These are phyloP conservation scores for Penicillium egyptiacum DNA, from an alignment of 495 filamentous ascomycete species.

Conservation along the genomic window DNA sequence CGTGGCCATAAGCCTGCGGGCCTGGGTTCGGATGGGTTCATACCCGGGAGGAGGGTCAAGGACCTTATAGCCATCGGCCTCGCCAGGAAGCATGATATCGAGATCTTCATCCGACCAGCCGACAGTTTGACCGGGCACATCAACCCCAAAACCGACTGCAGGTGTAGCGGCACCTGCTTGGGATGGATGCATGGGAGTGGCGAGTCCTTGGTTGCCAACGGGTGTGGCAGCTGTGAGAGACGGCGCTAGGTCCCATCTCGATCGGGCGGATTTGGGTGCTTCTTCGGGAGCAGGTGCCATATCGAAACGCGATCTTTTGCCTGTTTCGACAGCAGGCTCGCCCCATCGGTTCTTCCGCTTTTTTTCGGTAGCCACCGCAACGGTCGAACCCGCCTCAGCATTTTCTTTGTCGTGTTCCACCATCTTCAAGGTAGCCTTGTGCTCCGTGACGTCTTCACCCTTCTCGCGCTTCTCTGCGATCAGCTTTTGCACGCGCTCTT, in stretches of 20 bases:
- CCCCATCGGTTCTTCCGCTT: conserved; percentile 97
- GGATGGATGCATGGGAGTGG: conserved; percentile 83
- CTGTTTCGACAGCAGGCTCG: conserved; percentile 47
- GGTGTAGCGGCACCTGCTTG: conserved; percentile 57
- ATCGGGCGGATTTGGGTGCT: conserved; percentile 61
- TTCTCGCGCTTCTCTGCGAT: conserved; percentile 73
- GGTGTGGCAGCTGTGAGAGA: conserved; percentile 66
- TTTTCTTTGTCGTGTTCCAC: conserved; percentile 69
- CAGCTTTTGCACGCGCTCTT: conserved; percentile 78
- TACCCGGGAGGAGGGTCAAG: conserved; percentile 92
- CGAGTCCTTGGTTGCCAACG: conserved; percentile 75
- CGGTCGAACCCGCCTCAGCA: conserved; percentile 66
- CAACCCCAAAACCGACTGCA: conserved; percentile 70
- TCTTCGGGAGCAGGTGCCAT: conserved; percentile 65
- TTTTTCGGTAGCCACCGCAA: conserved; percentile 58
- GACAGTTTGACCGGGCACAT: conserved; percentile 75
- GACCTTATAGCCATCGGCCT: conserved; percentile 78
- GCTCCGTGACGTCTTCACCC: conserved; percentile 61
- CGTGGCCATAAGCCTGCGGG: conserved; percentile 75
- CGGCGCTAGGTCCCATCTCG: conserved; percentile 88
- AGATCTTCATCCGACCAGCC: conserved; percentile 90
- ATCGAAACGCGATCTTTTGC: conserved; percentile 87
- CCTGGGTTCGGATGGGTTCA: conserved; percentile 73
- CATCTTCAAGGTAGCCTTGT: conserved; percentile 69
- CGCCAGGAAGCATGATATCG: conserved; percentile 82